phyloP scores from a whole-genome alignment of 768 basidiomycete genomes.

The Candolleomyces aberdarensis region DNA sequence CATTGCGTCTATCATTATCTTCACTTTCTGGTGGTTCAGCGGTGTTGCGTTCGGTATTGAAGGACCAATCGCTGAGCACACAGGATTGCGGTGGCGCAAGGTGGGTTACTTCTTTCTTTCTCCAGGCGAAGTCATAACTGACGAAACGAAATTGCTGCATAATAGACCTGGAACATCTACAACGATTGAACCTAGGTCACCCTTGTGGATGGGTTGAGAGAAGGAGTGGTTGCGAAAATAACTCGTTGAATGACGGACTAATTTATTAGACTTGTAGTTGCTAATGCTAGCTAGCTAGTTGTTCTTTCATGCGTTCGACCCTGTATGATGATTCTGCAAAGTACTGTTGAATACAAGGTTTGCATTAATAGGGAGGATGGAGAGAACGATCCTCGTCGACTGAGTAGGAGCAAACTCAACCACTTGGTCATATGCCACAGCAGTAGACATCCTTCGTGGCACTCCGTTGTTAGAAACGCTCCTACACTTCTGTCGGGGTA shows the following conservation, averaged over 20 bases:
- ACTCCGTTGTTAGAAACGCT: no score
- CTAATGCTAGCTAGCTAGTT: not conserved
- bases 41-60: slow-evolving; percentile 87
- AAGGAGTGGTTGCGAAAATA: not conserved
- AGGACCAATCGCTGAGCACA: slow-evolving; percentile 80
- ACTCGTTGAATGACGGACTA: not conserved
- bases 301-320: not conserved
- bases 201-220: not conserved
- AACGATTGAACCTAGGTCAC: slow-evolving; percentile 9
- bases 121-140: slow-evolving; percentile 1
- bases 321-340: not conserved
- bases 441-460: no score
- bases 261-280: slow-evolving; percentile 1
- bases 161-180: slow-evolving; percentile 32
- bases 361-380: no score
- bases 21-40: slow-evolving; percentile 95
- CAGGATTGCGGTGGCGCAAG: slow-evolving; percentile 78
- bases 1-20: slow-evolving; percentile 55
- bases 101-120: slow-evolving; percentile 28
- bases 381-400: no score
- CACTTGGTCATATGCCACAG: no score
- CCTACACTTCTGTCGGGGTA: no score
- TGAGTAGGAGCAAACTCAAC: no score
- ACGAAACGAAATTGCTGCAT: not conserved
- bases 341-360: not conserved